These are phyloP conservation scores for Laburnicola sp. DNA, from an alignment of 2,329 filamentous ascomycete genomes.

Conservation along the genomic window DNA sequence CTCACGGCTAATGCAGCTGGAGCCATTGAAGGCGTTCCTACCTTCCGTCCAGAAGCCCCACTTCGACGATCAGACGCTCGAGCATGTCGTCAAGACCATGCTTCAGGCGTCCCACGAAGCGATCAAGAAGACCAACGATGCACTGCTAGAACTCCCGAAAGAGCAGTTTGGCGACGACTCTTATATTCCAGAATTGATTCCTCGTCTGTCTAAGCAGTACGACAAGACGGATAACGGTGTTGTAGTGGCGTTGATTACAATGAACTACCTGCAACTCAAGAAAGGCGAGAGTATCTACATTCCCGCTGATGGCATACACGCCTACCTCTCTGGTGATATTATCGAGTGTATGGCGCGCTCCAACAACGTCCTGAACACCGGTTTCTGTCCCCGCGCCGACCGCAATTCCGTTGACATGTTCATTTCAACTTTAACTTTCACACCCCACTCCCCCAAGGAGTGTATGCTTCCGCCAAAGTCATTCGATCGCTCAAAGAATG, in stretches of 20 bases:
- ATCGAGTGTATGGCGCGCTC: constrained; percentile 78
- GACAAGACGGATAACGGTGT: constrained; percentile 65
- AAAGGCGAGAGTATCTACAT: constrained; percentile 71
- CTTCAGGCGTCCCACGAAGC: constrained; percentile 58
- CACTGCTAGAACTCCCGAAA: constrained; percentile 54
- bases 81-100: constrained; percentile 58
- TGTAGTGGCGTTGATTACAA: constrained; percentile 69
- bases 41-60: constrained; percentile 47
- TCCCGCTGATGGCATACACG: constrained; percentile 73
- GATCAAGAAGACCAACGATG: constrained; percentile 58
- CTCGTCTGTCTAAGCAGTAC: constrained; percentile 67
- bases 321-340: constrained; percentile 72
- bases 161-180: constrained; percentile 55
- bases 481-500: constrained; percentile 58
- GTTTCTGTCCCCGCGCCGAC: constrained; percentile 70
- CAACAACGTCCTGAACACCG: constrained; percentile 74
- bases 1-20: constrained; percentile 59
- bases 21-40: constrained; percentile 58
- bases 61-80: constrained; percentile 63
- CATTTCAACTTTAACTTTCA: constrained; percentile 64
- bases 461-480: constrained; percentile 56
- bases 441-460: constrained; percentile 61
- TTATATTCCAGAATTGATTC: constrained; percentile 67
- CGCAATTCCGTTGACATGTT: constrained; percentile 68
- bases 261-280: constrained; percentile 71